Evolutionary conservation across 106 monocot species (phyloP).

Genomic region (Allium sativum): DNA sequence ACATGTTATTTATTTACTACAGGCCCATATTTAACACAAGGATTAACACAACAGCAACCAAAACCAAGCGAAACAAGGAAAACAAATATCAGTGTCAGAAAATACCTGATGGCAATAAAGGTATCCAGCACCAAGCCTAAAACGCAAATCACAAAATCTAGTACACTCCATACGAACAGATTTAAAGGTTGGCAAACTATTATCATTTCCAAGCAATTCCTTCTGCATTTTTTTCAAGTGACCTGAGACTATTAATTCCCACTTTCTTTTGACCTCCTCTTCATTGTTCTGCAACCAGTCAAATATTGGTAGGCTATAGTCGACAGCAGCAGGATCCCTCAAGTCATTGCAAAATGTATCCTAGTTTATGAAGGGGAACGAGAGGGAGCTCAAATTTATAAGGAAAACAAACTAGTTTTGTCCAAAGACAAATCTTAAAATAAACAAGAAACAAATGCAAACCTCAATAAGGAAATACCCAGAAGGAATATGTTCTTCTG

Average conservation of each 20-base stretch:
- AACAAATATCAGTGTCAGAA: too few relatives aligned
- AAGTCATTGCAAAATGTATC: slow-evolving; percentile 78
- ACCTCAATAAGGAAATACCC: slow-evolving; percentile 95
- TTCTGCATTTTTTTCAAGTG: slow-evolving; percentile 64
- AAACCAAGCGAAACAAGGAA: too few relatives aligned
- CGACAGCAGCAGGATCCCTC: slow-evolving; percentile 48
- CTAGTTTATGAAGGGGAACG: slow-evolving; percentile 11
- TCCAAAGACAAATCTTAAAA: neutral
- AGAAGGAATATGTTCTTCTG: slow-evolving; percentile 57
- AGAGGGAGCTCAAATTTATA: too few relatives aligned
- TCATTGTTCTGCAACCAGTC: slow-evolving; percentile 67
- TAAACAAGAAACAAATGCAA: slow-evolving; percentile 10
- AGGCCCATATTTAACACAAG: too few relatives aligned
- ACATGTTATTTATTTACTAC: too few relatives aligned
- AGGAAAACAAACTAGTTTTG: neutral
- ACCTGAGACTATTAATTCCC: slow-evolving; percentile 69
- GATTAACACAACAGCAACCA: too few relatives aligned
- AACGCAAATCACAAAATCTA: slow-evolving; percentile 58
- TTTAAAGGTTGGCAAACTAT: slow-evolving; percentile 52
- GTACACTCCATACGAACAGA: slow-evolving; percentile 55
- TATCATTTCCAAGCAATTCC: slow-evolving; percentile 45
- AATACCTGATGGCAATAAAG: slow-evolving; percentile 91
- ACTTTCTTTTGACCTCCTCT: slow-evolving; percentile 59
- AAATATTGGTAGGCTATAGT: slow-evolving; percentile 73
- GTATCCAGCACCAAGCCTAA: slow-evolving; percentile 81